A percentile compares a stretch with the other conserved stretches of the same genome.
Evolutionary conservation across 352 stramenopile genomes (phyloP).

Genomic region (Pseudoperonospora humuli): DNA sequence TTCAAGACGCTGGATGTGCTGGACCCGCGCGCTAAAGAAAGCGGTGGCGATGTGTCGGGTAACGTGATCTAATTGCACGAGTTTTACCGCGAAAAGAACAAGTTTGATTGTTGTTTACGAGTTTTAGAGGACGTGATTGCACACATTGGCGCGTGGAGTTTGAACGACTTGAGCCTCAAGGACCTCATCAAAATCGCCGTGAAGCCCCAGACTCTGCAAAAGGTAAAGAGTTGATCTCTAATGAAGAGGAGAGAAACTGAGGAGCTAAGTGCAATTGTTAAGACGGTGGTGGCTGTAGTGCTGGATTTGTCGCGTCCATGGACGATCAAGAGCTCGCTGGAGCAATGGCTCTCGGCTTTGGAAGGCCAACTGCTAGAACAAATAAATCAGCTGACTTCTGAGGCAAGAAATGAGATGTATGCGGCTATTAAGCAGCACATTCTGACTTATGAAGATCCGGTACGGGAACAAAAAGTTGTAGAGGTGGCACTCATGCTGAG

Average conservation of each 20-base stretch:
- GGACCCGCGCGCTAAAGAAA: slow-evolving; percentile 53
- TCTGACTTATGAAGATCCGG: slow-evolving; percentile 68
- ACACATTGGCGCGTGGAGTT: slow-evolving; percentile 66
- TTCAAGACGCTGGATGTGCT: slow-evolving; percentile 62
- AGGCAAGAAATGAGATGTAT: slow-evolving; percentile 58
- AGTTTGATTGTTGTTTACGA: slow-evolving; percentile 2
- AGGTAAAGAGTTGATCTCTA: slow-evolving; percentile 15
- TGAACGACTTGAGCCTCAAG: slow-evolving; percentile 63
- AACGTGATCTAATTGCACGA: not conserved
- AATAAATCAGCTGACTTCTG: slow-evolving; percentile 48
- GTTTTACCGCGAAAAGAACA: not conserved
- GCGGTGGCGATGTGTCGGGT: slow-evolving; percentile 37
- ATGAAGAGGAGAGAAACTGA: not conserved
- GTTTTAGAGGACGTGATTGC: slow-evolving; percentile 60
- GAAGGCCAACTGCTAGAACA: slow-evolving; percentile 65
- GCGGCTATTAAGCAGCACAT: slow-evolving; percentile 61
- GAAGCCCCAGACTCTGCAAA: slow-evolving; percentile 45
- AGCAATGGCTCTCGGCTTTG: slow-evolving; percentile 73
- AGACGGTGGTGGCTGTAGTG: slow-evolving; percentile 63
- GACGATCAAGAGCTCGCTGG: slow-evolving; percentile 75
- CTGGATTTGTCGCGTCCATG: slow-evolving; percentile 67
- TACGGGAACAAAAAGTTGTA: slow-evolving; percentile 14
- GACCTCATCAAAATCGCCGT: slow-evolving; percentile 63
- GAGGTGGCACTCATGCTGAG: not conserved
- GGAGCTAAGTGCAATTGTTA: not conserved